Percentiles rank a stretch among this genome's conserved stretches.
phyloP scores from a whole-genome alignment of 2,329 filamentous ascomycete species.

The Ophiosphaerella korrae region DNA sequence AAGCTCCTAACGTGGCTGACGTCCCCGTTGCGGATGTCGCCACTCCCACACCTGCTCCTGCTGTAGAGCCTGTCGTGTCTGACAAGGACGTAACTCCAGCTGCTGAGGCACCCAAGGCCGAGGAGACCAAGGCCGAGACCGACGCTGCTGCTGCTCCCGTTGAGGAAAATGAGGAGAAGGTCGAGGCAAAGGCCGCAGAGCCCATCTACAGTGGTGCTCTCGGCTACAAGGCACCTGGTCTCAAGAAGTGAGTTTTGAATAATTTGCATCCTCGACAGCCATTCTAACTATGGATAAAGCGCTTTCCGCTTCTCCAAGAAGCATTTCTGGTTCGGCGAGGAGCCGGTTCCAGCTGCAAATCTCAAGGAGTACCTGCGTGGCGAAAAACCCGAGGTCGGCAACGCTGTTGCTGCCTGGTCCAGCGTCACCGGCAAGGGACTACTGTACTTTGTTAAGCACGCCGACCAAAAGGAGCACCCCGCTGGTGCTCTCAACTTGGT shows the following conservation, averaged over 20 bases:
- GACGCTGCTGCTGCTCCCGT: slow-evolving; percentile 34
- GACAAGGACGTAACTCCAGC: slow-evolving; percentile 45
- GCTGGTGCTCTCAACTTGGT: slow-evolving; percentile 85
- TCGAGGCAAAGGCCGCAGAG: slow-evolving; percentile 59
- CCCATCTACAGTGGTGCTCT: slow-evolving; percentile 83
- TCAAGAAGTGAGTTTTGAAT: slow-evolving; percentile 78
- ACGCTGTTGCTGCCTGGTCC: slow-evolving; percentile 86
- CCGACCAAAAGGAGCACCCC: slow-evolving; percentile 79
- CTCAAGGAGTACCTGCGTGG: slow-evolving; percentile 79
- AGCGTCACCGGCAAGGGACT: slow-evolving; percentile 94
- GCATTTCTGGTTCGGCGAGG: slow-evolving; percentile 73
- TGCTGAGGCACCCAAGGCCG: slow-evolving; percentile 50
- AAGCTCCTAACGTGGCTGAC: slow-evolving; percentile 72
- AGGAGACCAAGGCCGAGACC: slow-evolving; percentile 46
- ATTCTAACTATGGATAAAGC: slow-evolving; percentile 55
- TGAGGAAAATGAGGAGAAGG: slow-evolving; percentile 48
- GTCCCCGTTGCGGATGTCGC: slow-evolving; percentile 39
- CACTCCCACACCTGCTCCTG: slow-evolving; percentile 42
- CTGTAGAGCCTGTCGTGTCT: slow-evolving; percentile 40
- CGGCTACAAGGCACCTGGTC: slow-evolving; percentile 86
- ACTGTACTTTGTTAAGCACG: slow-evolving; percentile 86
- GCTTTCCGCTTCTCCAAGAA: slow-evolving; percentile 90
- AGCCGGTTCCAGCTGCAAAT: slow-evolving; percentile 73
- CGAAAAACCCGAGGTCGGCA: slow-evolving; percentile 81
- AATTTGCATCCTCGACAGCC: neutral